phyloP scores from a whole-genome alignment of 106 monocot species.

The Iris macrosiphon region DNA sequence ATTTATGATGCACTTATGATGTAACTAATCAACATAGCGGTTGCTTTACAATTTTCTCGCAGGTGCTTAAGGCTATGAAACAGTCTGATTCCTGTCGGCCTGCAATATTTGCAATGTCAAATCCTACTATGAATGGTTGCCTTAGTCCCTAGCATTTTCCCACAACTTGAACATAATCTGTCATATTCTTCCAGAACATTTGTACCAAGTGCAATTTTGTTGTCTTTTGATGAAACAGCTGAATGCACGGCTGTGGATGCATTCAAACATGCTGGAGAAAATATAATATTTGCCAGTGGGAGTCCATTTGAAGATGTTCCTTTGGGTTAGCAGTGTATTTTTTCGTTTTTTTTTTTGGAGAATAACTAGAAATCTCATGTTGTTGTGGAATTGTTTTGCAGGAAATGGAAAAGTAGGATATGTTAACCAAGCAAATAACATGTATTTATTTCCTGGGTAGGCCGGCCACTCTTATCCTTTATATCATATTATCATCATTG shows the following conservation, averaged over 20 bases:
- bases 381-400: slow-evolving; percentile 16
- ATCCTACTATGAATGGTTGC: slow-evolving; percentile 83
- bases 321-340: slow-evolving; percentile 36
- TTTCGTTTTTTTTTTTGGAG: not conserved
- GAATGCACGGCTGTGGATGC: slow-evolving; percentile 84
- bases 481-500: not conserved
- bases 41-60: slow-evolving; percentile 6
- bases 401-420: slow-evolving; percentile 64
- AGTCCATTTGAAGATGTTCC: slow-evolving; percentile 78
- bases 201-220: no score
- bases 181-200: no score
- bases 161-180: no score
- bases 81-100: slow-evolving; percentile 70
- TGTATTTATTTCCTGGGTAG: slow-evolving; percentile 96
- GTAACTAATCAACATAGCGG: no score
- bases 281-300: slow-evolving; percentile 89
- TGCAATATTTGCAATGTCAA: slow-evolving; percentile 94
- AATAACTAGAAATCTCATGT: not conserved
- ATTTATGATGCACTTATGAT: no score
- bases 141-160: no score
- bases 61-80: slow-evolving; percentile 82
- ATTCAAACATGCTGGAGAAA: slow-evolving; percentile 79
- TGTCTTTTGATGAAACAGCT: slow-evolving; percentile 35
- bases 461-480: slow-evolving; percentile 6
- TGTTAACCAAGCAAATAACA: slow-evolving; percentile 93